Base-by-base conservation (phyloP, 2,329 filamentous ascomycete genomes). In the Trichoderma guizhouense region DNA sequence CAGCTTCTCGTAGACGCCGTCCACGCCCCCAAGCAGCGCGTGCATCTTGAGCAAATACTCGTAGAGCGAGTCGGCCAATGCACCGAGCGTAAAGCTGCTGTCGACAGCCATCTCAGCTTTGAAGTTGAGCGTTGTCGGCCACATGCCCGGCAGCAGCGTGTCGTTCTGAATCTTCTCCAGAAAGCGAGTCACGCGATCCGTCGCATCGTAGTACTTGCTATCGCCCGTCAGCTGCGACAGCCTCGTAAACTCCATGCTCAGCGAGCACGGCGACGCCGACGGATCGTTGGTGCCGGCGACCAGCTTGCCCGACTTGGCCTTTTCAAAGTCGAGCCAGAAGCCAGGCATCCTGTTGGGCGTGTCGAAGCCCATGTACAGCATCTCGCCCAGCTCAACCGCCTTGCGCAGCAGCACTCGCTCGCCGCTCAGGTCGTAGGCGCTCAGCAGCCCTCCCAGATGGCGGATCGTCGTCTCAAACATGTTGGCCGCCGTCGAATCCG, bases 101-200 rank as follows among this genome's bases (percentile, higher is more conserved):
- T 75, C 76, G 14, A 81, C 71, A 83, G 79, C 88, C 14, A 89
- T 83, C 62, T 92, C 90, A 73, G 89, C 83, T 14, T 76, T 76
- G 15, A 81, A 79, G 79, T 95, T 88, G 51, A 96, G 81, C 47
- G 83, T 84, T 8, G 88, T 85, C 1, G 93, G 92, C 92, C 92
- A 96, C 84, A 96, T 86, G 3, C 93, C 93, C 0, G 93, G 93
- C 7, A 95, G 80, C n/a, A 83, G 84, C 0, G 93, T 94, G 5
- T 84, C 80, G 76, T 90, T 89, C 81, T 96, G 93, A 67, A 88
- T 87, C 51, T 85, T 83, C 68, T 91, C 86, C n/a, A 97, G 85
- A 26, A 90, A 87, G 71, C 91, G 86, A 9, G 91, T 93, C 62
- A 97, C 89, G 11, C 92, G 87, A 71, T 91, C 90, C 71, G 94